These are phyloP conservation scores for Voacanga thouarsii DNA, from an alignment of 257 asterid genomes.

Conservation along the genomic window DNA sequence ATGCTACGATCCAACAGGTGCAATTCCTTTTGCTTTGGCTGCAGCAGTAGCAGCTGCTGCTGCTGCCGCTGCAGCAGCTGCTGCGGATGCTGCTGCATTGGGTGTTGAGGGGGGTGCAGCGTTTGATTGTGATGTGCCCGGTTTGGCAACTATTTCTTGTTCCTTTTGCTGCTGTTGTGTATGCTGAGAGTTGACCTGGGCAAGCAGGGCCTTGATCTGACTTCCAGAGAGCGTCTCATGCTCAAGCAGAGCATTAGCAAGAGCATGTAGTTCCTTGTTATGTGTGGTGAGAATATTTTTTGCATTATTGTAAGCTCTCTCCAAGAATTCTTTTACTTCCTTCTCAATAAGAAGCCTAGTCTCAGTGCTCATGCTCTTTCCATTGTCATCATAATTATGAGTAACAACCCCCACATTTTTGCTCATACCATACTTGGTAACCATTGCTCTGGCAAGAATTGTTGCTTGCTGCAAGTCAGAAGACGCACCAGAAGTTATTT, in stretches of 20 bases:
- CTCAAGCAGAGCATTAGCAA: conserved; percentile 76
- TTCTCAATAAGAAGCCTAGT: conserved; percentile 73
- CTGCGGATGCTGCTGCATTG: conserved; percentile 51
- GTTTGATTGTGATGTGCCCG: conserved; percentile 35
- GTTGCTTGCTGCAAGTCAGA: conserved; percentile 76
- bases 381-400: conserved; percentile 73
- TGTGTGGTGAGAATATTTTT: conserved; percentile 59
- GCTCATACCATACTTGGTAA: conserved; percentile 84
- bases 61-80: conserved; percentile 38
- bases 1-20: conserved; percentile 66
- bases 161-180: conserved; percentile 31
- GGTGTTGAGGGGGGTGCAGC: conserved; percentile 42
- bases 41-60: conserved; percentile 67
- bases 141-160: conserved; percentile 35
- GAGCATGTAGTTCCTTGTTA: conserved; percentile 69
- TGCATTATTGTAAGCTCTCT: conserved; percentile 64
- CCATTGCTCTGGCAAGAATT: conserved; percentile 73
- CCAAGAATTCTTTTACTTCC: conserved; percentile 64
- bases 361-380: conserved; percentile 91
- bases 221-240: conserved; percentile 73
- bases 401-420: conserved; percentile 67
- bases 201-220: conserved; percentile 65
- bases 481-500: conserved; percentile 90
- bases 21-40: conserved; percentile 63
- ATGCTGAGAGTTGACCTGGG: conserved; percentile 42